Conservation (phyloP, 1,284 basidiomycete species). For the Schizopora paradoxa region DNA sequence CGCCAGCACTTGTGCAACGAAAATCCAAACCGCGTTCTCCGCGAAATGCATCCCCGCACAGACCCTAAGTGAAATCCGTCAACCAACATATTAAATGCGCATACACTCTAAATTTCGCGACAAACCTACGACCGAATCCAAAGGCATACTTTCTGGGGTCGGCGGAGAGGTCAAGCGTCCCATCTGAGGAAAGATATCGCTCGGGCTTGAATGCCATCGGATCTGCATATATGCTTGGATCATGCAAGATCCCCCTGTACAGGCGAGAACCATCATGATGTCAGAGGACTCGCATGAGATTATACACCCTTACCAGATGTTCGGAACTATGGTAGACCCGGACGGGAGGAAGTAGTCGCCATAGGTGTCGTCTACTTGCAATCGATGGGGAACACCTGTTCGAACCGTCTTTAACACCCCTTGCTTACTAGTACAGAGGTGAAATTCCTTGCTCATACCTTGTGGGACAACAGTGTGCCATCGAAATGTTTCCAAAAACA, state of each 20-base stretch:
- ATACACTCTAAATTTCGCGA: too few relatives aligned
- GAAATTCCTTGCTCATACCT: too few relatives aligned
- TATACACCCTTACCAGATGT: slow-evolving; percentile 1
- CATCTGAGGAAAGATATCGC: slow-evolving; percentile 12
- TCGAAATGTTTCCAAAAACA: slow-evolving; percentile 55
- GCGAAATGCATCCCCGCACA: slow-evolving; percentile 5
- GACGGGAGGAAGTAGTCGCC: not conserved
- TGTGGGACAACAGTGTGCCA: slow-evolving; percentile 50
- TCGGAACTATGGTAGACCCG: not conserved
- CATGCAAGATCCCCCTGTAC: slow-evolving; percentile 16
- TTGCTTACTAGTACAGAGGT: too few relatives aligned
- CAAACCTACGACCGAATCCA: slow-evolving; percentile 4
- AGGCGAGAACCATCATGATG: not conserved
- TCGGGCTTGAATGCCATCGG: slow-evolving; percentile 20
- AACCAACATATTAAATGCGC: too few relatives aligned
- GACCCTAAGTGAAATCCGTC: slow-evolving; percentile 2
- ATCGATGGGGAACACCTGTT: slow-evolving; percentile 4
- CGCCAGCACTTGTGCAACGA: slow-evolving; percentile 1
- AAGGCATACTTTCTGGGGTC: slow-evolving; percentile 1
- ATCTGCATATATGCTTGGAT: slow-evolving; percentile 18
- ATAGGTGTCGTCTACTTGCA: not conserved
- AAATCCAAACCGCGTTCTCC: slow-evolving; percentile 4
- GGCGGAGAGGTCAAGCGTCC: not conserved
- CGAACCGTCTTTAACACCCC: too few relatives aligned
- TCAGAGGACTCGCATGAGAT: not conserved